These are phyloP conservation scores for Malus hybrid DNA, from an alignment of 331 rosid genomes.

Conservation along the genomic window DNA sequence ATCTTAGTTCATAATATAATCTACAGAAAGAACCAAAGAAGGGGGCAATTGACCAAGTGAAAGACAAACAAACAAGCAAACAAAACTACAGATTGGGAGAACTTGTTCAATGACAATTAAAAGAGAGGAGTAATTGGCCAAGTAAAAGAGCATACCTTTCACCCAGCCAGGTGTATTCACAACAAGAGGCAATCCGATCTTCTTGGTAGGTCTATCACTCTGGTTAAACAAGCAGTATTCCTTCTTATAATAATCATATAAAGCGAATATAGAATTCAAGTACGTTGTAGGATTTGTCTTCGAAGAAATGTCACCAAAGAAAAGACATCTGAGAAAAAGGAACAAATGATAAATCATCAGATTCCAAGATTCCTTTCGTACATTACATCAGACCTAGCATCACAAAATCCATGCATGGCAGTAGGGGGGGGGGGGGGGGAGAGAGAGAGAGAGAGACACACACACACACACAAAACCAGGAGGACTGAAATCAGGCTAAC, in stretches of 20 bases:
- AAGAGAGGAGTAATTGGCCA: background rate
- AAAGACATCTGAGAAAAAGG: constrained; percentile 54
- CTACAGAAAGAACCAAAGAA: background rate
- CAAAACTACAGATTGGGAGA: constrained; percentile 8
- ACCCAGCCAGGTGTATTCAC: constrained; percentile 94
- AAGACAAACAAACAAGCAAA: background rate
- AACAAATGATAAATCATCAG: background rate
- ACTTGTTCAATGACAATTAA: background rate
- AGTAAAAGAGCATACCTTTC: constrained; percentile 41
- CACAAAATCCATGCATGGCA: background rate
- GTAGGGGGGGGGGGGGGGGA: no score
- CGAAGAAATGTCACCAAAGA: constrained; percentile 81
- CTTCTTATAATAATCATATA: constrained; percentile 52
- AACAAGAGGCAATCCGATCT: constrained; percentile 59
- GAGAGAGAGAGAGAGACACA: background rate
- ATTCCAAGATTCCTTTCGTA: background rate
- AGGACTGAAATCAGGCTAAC: background rate
- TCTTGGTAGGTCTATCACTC: constrained; percentile 22
- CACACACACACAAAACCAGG: background rate
- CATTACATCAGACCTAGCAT: background rate
- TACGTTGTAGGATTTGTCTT: constrained; percentile 60
- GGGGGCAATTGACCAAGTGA: background rate
- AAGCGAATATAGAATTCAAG: constrained; percentile 37
- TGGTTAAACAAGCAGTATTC: constrained; percentile 29
- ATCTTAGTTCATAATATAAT: background rate